Evolutionary conservation across 2,329 filamentous ascomycete genomes (phyloP).

Genomic region (Diaporthe vexans): DNA sequence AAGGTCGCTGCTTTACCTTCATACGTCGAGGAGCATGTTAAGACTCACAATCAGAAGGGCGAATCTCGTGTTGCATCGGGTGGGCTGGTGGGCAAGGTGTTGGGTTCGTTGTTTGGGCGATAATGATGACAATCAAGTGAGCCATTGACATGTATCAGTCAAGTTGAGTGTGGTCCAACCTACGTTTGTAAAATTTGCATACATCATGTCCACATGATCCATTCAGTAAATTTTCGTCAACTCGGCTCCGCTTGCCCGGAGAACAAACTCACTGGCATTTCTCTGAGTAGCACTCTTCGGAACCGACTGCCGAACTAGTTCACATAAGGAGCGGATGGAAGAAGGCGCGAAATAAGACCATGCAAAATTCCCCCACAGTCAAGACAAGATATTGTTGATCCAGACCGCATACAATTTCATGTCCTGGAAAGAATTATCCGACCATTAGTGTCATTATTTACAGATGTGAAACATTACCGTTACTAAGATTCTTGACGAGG

Average conservation of each 20-base stretch:
- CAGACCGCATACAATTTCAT: background rate
- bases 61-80: slow-evolving; percentile 13
- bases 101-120: slow-evolving; percentile 32
- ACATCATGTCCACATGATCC: background rate
- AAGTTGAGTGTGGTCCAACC: background rate
- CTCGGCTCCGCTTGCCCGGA: too few species aligned
- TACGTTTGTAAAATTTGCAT: background rate
- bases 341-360: too few species aligned
- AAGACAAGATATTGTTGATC: background rate
- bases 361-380: background rate
- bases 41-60: slow-evolving; percentile 52
- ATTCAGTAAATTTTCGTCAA: too few species aligned
- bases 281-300: too few species aligned
- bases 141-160: background rate
- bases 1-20: slow-evolving; percentile 69
- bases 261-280: too few species aligned
- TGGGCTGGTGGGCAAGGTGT: slow-evolving; percentile 34
- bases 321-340: too few species aligned
- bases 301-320: too few species aligned
- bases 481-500: background rate
- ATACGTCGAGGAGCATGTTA: slow-evolving; percentile 67
- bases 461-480: background rate
- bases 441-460: background rate
- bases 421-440: background rate
- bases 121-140: background rate